A percentile compares a stretch with the other conserved stretches of the same genome.
These are phyloP conservation scores for Aspergillus sp. DNA, from an alignment of 2,329 filamentous ascomycete genomes.

Conservation along the genomic window DNA sequence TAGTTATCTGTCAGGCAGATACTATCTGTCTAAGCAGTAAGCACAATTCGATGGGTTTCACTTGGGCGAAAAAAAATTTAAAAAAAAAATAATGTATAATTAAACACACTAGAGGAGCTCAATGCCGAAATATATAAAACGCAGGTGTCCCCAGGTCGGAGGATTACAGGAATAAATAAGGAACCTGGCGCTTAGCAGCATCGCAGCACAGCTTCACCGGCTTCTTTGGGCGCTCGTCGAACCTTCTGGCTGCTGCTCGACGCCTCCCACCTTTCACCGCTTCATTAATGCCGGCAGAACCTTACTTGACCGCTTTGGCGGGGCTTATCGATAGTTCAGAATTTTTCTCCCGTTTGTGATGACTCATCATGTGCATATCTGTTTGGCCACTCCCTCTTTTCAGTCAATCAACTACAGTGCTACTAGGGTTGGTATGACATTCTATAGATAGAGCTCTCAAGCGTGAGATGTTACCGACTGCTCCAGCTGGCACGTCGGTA, in stretches of 20 bases:
- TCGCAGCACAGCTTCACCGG: slow-evolving; percentile 3
- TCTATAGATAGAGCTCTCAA: not conserved
- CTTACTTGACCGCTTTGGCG: slow-evolving; percentile 18
- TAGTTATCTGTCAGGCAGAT: not conserved
- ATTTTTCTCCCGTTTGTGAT: slow-evolving; percentile 3
- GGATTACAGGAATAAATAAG: not conserved
- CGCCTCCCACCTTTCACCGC: slow-evolving; percentile 30
- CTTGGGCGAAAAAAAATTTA: not conserved
- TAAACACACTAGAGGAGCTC: not conserved
- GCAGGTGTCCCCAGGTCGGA: not conserved
- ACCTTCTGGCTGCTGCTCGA: slow-evolving; percentile 43
- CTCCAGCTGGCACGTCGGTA: no score
- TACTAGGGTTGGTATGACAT: no score
- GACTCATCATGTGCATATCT: not conserved
- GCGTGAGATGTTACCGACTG: no score
- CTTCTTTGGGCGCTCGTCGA: slow-evolving; percentile 31
- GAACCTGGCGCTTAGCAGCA: not conserved
- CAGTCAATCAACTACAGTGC: no score
- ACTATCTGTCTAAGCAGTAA: not conserved
- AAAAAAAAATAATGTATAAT: no score
- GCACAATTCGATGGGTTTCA: not conserved
- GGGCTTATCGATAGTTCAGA: slow-evolving; percentile 26
- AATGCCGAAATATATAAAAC: not conserved
- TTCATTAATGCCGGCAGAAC: slow-evolving; percentile 25
- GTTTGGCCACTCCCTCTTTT: not conserved